These are phyloP conservation scores for Cryptococcus sp. DNA, from an alignment of 1,284 basidiomycete genomes.

Conservation along the genomic window DNA sequence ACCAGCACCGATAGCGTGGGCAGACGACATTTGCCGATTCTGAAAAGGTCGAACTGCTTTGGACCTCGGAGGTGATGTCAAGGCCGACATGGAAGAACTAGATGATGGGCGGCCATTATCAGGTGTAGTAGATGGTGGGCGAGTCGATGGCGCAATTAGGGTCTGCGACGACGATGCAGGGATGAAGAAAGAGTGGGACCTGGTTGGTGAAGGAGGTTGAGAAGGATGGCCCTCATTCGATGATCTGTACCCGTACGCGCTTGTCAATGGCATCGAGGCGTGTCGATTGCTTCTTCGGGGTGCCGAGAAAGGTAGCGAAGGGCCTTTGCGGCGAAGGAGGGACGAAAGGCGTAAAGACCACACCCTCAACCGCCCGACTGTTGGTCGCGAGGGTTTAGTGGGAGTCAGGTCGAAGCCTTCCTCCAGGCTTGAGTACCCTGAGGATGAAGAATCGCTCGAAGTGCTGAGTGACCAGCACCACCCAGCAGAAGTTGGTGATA, in stretches of 20 bases:
- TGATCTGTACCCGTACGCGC: not conserved
- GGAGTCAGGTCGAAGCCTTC: conserved; percentile 12
- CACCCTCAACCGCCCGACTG: conserved; percentile 15
- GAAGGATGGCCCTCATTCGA: conserved; percentile 2
- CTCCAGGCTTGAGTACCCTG: conserved; percentile 12
- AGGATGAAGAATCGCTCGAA: not conserved
- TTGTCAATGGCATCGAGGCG: conserved; percentile 9
- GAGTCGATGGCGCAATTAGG: not conserved
- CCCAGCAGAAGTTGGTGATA: not conserved
- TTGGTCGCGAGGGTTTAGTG: conserved; percentile 4
- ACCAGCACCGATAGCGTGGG: not conserved
- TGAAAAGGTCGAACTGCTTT: not conserved
- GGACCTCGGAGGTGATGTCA: not conserved
- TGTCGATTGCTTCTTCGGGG: conserved; percentile 5
- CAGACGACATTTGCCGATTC: not conserved
- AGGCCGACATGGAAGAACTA: not conserved
- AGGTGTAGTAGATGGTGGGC: too few species aligned
- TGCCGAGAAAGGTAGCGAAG: not conserved
- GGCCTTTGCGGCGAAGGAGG: conserved; percentile 10
- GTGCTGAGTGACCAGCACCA: not conserved
- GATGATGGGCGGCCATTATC: conserved; percentile 5
- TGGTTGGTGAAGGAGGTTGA: conserved; percentile 13
- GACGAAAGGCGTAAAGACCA: conserved; percentile 18
- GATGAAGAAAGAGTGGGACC: conserved; percentile 9
- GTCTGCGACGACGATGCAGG: conserved; percentile 3